These are phyloP conservation scores for Coffea eugenioides DNA, from an alignment of 257 asterid species.

Conservation along the genomic window DNA sequence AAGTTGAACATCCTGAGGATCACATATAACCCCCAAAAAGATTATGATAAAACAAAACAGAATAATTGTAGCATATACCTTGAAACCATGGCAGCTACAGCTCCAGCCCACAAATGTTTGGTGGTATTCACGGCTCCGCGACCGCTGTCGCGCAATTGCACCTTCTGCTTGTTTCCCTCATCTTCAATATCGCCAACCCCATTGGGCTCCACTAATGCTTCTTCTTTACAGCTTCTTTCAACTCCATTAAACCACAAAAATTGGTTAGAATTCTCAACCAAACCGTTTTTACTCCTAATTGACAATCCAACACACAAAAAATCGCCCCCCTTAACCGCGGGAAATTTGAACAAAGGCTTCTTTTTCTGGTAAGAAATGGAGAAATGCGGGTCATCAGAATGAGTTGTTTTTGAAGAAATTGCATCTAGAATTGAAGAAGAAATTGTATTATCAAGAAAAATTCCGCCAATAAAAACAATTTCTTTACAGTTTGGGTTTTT, in stretches of 20 bases:
- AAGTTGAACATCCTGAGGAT: neutral
- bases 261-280: slow-evolving; percentile 21
- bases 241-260: slow-evolving; percentile 29
- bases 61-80: slow-evolving; percentile 40
- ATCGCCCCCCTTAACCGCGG: slow-evolving; percentile 25
- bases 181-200: slow-evolving; percentile 16
- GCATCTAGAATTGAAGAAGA: slow-evolving; percentile 46
- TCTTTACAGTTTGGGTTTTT: slow-evolving; percentile 6
- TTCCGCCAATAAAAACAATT: slow-evolving; percentile 50
- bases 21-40: neutral
- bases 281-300: slow-evolving; percentile 36
- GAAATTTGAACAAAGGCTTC: slow-evolving; percentile 22
- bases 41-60: slow-evolving; percentile 4
- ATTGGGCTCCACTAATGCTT: slow-evolving; percentile 8
- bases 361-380: slow-evolving; percentile 21
- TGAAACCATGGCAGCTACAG: slow-evolving; percentile 91
- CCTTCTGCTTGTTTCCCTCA: slow-evolving; percentile 26
- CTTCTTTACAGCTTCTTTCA: slow-evolving; percentile 10
- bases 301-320: slow-evolving; percentile 76
- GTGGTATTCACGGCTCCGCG: slow-evolving; percentile 76
- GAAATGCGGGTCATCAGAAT: slow-evolving; percentile 27
- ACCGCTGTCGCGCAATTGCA: slow-evolving; percentile 21
- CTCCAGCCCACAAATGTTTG: slow-evolving; percentile 97
- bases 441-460: slow-evolving; percentile 55
- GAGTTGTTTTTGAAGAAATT: slow-evolving; percentile 7